A percentile compares a stretch with the other conserved stretches of the same genome.
Conservation (phyloP, 257 asterid species). For the Catharanthus roseus region DNA sequence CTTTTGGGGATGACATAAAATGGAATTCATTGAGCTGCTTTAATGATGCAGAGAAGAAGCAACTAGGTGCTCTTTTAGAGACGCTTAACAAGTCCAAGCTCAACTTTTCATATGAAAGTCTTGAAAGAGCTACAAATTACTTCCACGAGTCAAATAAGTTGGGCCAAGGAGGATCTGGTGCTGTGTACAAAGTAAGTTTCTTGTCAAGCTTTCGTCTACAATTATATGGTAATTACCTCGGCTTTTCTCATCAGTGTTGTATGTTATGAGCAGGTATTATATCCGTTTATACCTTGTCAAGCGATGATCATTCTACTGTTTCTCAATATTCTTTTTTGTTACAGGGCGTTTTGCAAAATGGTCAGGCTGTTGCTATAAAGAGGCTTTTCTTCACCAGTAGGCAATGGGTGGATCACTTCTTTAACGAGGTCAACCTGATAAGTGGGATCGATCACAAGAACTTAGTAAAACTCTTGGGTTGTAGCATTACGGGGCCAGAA, state of each 20-base stretch:
- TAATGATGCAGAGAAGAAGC: conserved; percentile 44
- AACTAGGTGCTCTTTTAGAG: conserved; percentile 41
- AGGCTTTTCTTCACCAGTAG: conserved; percentile 66
- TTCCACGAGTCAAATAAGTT: conserved; percentile 48
- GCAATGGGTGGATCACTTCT: conserved; percentile 83
- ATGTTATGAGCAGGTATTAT: background rate
- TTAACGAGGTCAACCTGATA: conserved; percentile 72
- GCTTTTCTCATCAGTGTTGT: background rate
- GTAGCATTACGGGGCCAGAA: conserved; percentile 85
- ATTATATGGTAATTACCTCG: background rate
- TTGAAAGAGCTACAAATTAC: conserved; percentile 61
- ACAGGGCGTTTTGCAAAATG: conserved; percentile 61
- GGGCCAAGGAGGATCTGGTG: conserved; percentile 82
- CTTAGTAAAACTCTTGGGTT: conserved; percentile 66
- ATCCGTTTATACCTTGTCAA: background rate
- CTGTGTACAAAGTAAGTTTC: conserved; percentile 59
- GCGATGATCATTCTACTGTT: background rate
- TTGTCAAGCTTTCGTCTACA: conserved; percentile 14
- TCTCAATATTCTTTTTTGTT: background rate
- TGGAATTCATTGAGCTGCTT: background rate
- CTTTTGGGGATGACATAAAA: background rate
- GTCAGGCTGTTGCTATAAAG: conserved; percentile 57
- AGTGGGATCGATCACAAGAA: conserved; percentile 57
- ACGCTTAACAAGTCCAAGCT: conserved; percentile 45
- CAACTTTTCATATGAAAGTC: conserved; percentile 55